Conservation (phyloP, 345 rosid genomes). For the Acer saccharum region DNA sequence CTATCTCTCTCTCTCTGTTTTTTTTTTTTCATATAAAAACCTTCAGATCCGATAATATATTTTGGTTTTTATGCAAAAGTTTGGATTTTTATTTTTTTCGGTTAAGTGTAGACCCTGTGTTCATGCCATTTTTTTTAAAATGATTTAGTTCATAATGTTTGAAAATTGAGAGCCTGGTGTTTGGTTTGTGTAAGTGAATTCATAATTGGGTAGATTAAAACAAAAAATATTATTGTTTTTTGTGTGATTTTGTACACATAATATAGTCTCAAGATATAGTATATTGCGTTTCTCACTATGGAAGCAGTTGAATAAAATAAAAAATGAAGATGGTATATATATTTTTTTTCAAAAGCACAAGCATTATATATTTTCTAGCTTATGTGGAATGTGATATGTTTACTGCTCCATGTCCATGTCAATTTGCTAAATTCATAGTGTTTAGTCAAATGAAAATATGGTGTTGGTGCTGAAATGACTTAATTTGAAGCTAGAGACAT, state of each 20-base stretch:
- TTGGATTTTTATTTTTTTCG: neutral
- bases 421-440: neutral
- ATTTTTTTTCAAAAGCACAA: neutral
- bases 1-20: neutral
- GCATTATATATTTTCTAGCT: neutral
- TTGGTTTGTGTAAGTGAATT: neutral
- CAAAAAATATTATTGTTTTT: neutral
- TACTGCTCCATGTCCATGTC: neutral
- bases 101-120: neutral
- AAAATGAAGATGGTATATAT: neutral
- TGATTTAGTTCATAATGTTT: neutral
- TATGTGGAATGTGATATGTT: neutral
- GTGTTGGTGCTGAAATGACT: neutral
- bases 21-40: neutral
- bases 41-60: conserved; percentile 12
- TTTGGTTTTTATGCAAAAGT: neutral
- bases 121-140: neutral
- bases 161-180: neutral
- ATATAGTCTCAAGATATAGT: neutral
- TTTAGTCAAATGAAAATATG: neutral
- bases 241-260: neutral
- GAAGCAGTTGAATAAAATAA: neutral
- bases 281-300: neutral
- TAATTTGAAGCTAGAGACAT: neutral
- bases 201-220: neutral